Conservation (phyloP, 257 asterid species). For the Cynanchum wilfordii region DNA sequence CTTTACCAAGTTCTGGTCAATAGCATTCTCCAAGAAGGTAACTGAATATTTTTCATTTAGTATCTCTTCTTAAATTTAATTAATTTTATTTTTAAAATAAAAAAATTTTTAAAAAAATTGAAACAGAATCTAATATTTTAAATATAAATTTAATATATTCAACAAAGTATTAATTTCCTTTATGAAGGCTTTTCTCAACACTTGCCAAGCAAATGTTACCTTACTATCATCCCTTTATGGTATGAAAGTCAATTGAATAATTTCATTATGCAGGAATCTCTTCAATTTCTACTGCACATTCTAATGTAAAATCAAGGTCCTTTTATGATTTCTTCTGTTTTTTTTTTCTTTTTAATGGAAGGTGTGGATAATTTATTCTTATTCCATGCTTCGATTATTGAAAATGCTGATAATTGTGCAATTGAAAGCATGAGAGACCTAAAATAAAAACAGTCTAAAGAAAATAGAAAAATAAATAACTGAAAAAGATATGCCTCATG, state of each 20-base stretch:
- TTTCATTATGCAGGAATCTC: too few relatives aligned
- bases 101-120: too few relatives aligned
- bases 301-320: too few relatives aligned
- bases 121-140: too few relatives aligned
- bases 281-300: too few relatives aligned
- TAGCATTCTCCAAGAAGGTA: not conserved
- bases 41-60: not conserved
- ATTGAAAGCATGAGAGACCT: not conserved
- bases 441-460: not conserved
- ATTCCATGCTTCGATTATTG: not conserved
- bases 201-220: too few relatives aligned
- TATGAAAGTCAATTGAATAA: too few relatives aligned
- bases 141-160: too few relatives aligned
- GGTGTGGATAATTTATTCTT: not conserved
- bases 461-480: not conserved
- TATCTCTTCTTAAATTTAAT: not conserved
- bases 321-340: not conserved
- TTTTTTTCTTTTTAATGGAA: not conserved
- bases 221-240: too few relatives aligned
- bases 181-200: too few relatives aligned
- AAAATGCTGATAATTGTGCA: not conserved
- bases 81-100: too few relatives aligned
- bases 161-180: too few relatives aligned
- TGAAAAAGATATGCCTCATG: slow-evolving; percentile 15
- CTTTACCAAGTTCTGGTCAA: not conserved